Evolutionary conservation across 768 basidiomycete genomes (phyloP).

Genomic region (Ephemerocybe angulata): DNA sequence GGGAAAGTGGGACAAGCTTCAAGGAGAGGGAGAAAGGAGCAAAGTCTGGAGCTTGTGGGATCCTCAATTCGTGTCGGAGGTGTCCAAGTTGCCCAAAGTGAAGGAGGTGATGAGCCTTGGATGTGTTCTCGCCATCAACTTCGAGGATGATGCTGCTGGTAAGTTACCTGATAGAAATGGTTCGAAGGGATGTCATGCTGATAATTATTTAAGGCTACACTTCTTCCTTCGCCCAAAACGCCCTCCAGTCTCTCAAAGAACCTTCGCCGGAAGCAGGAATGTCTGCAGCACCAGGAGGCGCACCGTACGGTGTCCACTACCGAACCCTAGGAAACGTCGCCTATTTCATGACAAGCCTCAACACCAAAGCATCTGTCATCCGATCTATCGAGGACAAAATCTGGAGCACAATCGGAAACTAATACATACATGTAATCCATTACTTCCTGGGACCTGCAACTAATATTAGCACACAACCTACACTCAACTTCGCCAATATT

Average conservation of each 20-base stretch:
- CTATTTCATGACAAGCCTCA: conserved; percentile 91
- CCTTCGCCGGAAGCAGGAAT: conserved; percentile 20
- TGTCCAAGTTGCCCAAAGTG: conserved; percentile 58
- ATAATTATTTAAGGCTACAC: conserved; percentile 41
- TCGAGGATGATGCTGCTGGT: conserved; percentile 59
- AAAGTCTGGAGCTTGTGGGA: conserved; percentile 88
- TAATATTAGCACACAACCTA: neutral
- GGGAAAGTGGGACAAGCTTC: conserved; percentile 47
- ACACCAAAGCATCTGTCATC: conserved; percentile 53
- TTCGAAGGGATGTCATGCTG: neutral
- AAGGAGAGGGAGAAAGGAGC: conserved; percentile 17
- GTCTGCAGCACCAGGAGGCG: conserved; percentile 48
- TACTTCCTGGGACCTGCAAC: no score
- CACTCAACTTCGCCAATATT: conserved; percentile 77
- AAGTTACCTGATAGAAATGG: conserved; percentile 12
- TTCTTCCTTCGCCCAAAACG: conserved; percentile 60
- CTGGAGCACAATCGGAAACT: conserved; percentile 33
- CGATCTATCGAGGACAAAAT: conserved; percentile 63
- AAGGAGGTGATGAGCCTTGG: conserved; percentile 85
- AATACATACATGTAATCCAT: no score
- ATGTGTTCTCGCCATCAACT: conserved; percentile 75
- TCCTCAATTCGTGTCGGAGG: conserved; percentile 56
- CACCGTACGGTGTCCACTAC: conserved; percentile 71
- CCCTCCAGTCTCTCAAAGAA: conserved; percentile 51
- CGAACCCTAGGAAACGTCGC: conserved; percentile 87